A percentile compares a stretch with the other conserved stretches of the same genome.
Evolutionary conservation across 2,329 filamentous ascomycete genomes (phyloP).

Genomic region (Fusarium papillatum): DNA sequence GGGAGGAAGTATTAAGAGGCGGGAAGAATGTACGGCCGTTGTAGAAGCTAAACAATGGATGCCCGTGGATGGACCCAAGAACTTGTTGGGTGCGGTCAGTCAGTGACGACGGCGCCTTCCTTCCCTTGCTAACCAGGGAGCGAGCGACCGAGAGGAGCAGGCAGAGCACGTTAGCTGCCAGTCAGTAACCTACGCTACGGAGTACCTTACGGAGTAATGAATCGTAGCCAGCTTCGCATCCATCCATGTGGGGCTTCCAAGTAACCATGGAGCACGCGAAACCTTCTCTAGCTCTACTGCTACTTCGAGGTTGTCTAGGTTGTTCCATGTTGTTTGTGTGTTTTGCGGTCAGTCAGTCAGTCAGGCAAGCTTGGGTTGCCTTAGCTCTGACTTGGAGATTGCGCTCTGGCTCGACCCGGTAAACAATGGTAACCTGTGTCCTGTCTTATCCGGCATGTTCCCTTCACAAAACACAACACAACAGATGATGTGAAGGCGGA

Average conservation of each 20-base stretch:
- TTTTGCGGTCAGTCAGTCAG: not conserved
- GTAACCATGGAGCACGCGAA: conserved; percentile 7
- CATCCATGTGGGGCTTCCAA: conserved; percentile 5
- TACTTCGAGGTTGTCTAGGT: conserved; percentile 9
- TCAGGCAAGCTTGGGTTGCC: not conserved
- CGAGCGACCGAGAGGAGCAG: not conserved
- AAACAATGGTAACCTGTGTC: not conserved
- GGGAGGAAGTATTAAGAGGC: conserved; percentile 27
- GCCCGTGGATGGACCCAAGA: not conserved
- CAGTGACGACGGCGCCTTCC: not conserved
- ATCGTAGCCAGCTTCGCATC: not conserved
- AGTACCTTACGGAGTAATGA: not conserved
- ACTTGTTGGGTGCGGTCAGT: not conserved
- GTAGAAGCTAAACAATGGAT: conserved; percentile 8
- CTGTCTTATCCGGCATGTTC: not conserved
- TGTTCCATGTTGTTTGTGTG: conserved; percentile 7
- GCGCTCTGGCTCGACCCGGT: not conserved
- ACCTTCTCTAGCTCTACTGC: not conserved
- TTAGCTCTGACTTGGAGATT: conserved; percentile 6
- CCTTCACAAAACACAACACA: not conserved
- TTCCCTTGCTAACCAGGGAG: conserved; percentile 1
- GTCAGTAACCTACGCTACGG: not conserved
- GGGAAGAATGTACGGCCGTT: conserved; percentile 20
- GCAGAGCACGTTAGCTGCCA: not conserved
- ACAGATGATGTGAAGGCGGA: conserved; percentile 25